Conservation (phyloP, 805 yeast species). For the Wickerhamiella spandovensis region DNA sequence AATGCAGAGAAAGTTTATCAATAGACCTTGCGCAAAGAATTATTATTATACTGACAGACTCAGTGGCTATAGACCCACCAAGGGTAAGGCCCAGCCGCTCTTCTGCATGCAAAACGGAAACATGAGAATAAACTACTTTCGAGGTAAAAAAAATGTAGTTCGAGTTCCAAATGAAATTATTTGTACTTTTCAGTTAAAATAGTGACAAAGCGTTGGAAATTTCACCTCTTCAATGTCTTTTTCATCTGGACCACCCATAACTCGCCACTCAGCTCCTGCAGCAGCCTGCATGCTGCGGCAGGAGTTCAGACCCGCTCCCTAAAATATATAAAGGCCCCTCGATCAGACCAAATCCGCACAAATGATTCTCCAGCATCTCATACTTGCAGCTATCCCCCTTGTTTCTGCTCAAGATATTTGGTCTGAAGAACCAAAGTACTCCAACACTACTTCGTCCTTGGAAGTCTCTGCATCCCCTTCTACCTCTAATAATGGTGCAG, state of each 20-base stretch:
- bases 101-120: background rate
- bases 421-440: background rate
- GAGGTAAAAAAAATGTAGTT: background rate
- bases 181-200: too few species aligned
- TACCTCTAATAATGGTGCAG: slow-evolving; percentile 5
- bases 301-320: background rate
- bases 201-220: too few species aligned
- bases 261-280: background rate
- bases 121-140: background rate
- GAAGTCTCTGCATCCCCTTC: background rate
- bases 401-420: background rate
- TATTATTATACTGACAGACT: background rate
- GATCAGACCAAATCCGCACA: background rate
- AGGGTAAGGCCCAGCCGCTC: background rate
- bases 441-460: background rate
- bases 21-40: background rate
- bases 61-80: background rate
- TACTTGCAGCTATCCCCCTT: background rate
- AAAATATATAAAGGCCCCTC: background rate
- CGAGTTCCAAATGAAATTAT: too few species aligned
- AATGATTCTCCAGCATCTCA: background rate
- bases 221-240: too few species aligned
- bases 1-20: background rate
- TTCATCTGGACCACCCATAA: background rate
- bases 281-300: background rate